Base-by-base conservation (phyloP, 2,329 filamentous ascomycete genomes). In the Phaeophleospora eucalypticola region DNA sequence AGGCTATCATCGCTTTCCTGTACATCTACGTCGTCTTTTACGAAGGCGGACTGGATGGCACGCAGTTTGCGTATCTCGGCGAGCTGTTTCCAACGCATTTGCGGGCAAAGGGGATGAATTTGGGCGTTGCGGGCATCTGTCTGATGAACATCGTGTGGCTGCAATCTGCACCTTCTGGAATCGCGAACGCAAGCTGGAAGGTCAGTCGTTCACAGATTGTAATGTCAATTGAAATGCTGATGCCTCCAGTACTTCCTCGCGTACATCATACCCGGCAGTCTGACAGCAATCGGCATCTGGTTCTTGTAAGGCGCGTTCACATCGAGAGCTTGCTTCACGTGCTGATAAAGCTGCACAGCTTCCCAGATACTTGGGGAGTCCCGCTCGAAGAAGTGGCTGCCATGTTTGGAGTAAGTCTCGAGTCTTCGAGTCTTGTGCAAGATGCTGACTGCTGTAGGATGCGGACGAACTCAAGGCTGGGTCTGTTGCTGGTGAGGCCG, bases 71-170 rank as follows among this genome's bases (percentile, higher is more conserved):
- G 15, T 51, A 48, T 34, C 41, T 51, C n/a, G 48, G 48, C 18
- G 48, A 51, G 41, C 20, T 51, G 12, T 51, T 52, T 34, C 46
- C 51, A 18, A 54, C 51, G 7, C 48, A 54, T 56, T 56, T 48
- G 51, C 52, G 15, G 36, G 61, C 35, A 49, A 61, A 53, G 39
- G 51, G 46, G 35, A 40, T 37, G 45, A 36, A 20, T 36, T n/a
- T 43, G 7, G 41, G 41, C 3, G 29, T 43, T 4, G 41, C 41
- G 7, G 41, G 41, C 9, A 43, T 43, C n/a, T 43, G 41, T 24
- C 20, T 43, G 9, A 43, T 43, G 41, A 43, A 43, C 20, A 43
- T 43, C 21, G 32, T 43, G 2, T 43, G 41, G 41, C 34, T 43
- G 32, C 41, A 43, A 32, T 17, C 8, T 18, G 41, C 41, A 18